A percentile compares a stretch with the other conserved stretches of the same genome.
Evolutionary conservation across 306 rosid genomes (phyloP).

Genomic region (Prunus mongolica): DNA sequence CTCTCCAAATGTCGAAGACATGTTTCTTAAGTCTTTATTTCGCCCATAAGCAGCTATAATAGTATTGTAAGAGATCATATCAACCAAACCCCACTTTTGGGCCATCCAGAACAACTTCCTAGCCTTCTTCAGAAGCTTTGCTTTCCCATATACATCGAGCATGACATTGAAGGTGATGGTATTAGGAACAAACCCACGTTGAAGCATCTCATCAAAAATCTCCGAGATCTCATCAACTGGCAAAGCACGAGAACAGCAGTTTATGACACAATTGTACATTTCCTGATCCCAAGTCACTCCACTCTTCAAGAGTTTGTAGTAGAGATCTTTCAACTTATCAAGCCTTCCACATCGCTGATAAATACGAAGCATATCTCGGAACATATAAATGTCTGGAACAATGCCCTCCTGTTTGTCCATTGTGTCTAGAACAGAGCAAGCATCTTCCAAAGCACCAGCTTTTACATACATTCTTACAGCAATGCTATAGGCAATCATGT

Average conservation of each 20-base stretch:
- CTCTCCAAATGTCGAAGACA: slow-evolving; percentile 53
- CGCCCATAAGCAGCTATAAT: slow-evolving; percentile 73
- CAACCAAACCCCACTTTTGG: slow-evolving; percentile 67
- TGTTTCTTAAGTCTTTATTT: slow-evolving; percentile 61
- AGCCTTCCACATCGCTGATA: slow-evolving; percentile 69
- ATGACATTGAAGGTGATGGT: slow-evolving; percentile 68
- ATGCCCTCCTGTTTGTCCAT: slow-evolving; percentile 57
- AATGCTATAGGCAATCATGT: slow-evolving; percentile 70
- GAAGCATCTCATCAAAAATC: slow-evolving; percentile 79
- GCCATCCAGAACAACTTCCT: slow-evolving; percentile 64
- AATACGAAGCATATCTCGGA: slow-evolving; percentile 69
- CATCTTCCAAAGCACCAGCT: slow-evolving; percentile 70
- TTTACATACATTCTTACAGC: slow-evolving; percentile 79
- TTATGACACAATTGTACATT: slow-evolving; percentile 68
- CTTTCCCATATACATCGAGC: slow-evolving; percentile 77
- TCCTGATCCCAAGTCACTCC: slow-evolving; percentile 72
- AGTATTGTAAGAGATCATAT: slow-evolving; percentile 80
- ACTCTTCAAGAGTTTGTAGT: slow-evolving; percentile 59
- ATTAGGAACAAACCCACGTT: slow-evolving; percentile 58
- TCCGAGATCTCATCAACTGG: slow-evolving; percentile 83
- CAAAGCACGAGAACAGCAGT: slow-evolving; percentile 81
- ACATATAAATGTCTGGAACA: slow-evolving; percentile 62
- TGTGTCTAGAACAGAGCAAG: slow-evolving; percentile 70
- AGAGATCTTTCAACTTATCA: slow-evolving; percentile 53
- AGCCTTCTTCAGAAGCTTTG: slow-evolving; percentile 78